A percentile compares a stretch with the other conserved stretches of the same genome.
Evolutionary conservation across 2,329 filamentous ascomycete genomes (phyloP).

Genomic region (Sphaerostilbella broomeana): DNA sequence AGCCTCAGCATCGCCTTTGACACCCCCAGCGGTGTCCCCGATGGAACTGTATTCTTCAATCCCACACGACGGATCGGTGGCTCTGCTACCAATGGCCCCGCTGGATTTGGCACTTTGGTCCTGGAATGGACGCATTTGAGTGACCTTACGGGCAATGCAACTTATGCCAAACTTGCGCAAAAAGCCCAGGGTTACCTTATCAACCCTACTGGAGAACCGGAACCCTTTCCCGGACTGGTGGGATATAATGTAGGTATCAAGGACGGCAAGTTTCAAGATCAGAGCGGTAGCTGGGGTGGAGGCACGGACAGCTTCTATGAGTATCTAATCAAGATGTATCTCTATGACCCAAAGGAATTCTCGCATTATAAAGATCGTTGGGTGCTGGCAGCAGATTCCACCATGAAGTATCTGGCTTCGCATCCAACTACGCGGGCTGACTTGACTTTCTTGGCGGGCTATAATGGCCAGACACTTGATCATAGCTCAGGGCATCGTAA

Average conservation of each 20-base stretch:
- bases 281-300: slow-evolving; percentile 67
- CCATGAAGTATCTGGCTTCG: slow-evolving; percentile 63
- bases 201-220: slow-evolving; percentile 47
- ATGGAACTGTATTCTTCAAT: slow-evolving; percentile 58
- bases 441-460: slow-evolving; percentile 63
- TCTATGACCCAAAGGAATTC: slow-evolving; percentile 66
- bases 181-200: slow-evolving; percentile 65
- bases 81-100: slow-evolving; percentile 59
- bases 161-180: slow-evolving; percentile 61
- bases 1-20: slow-evolving; percentile 72
- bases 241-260: slow-evolving; percentile 60
- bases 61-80: slow-evolving; percentile 43
- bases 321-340: slow-evolving; percentile 85
- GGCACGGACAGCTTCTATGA: slow-evolving; percentile 80
- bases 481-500: slow-evolving; percentile 46
- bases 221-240: slow-evolving; percentile 72
- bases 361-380: slow-evolving; percentile 63
- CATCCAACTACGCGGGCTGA: slow-evolving; percentile 61
- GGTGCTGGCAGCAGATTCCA: slow-evolving; percentile 68
- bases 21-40: slow-evolving; percentile 67
- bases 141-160: slow-evolving; percentile 61
- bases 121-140: slow-evolving; percentile 79
- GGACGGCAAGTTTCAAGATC: slow-evolving; percentile 61
- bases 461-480: slow-evolving; percentile 36
- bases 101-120: slow-evolving; percentile 69